Percentiles rank a stretch among this genome's conserved stretches.
These are phyloP conservation scores for Leavenworthia alabamica DNA, from an alignment of 345 rosid genomes.

Conservation along the genomic window DNA sequence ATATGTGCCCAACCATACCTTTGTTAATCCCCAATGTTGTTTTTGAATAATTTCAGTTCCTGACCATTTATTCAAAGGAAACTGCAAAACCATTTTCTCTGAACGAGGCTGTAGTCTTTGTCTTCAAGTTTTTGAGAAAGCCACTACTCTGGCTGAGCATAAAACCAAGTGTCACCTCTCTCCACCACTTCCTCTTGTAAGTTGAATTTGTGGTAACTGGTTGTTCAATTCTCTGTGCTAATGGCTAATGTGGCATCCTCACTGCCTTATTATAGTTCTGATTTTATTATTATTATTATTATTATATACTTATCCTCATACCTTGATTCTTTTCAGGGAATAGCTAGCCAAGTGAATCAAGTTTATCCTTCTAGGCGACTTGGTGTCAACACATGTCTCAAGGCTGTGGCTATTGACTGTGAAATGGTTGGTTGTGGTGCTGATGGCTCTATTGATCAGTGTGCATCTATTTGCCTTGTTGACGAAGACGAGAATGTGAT, in stretches of 20 bases:
- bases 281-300: no score
- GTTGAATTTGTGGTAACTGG: not conserved
- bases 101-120: constrained; percentile 52
- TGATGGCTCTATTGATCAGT: constrained; percentile 48
- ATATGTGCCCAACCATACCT: not conserved
- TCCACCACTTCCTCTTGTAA: constrained; percentile 49
- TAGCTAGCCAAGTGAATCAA: constrained; percentile 12
- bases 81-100: constrained; percentile 44
- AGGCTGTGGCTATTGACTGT: constrained; percentile 62
- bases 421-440: constrained; percentile 75
- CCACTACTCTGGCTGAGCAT: constrained; percentile 39
- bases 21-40: not conserved
- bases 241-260: not conserved
- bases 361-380: constrained; percentile 9
- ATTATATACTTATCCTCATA: not conserved
- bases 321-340: constrained; percentile 13
- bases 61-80: constrained; percentile 44
- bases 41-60: not conserved
- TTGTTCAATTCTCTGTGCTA: not conserved
- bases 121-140: constrained; percentile 43
- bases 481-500: constrained; percentile 65
- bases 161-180: constrained; percentile 37
- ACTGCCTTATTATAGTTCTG: not conserved
- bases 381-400: constrained; percentile 18
- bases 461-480: constrained; percentile 64